Evolutionary conservation across 805 yeast genomes (phyloP), one percentile per base, ranked within the genome.

Genomic region (Yarrowia bubula): DNA sequence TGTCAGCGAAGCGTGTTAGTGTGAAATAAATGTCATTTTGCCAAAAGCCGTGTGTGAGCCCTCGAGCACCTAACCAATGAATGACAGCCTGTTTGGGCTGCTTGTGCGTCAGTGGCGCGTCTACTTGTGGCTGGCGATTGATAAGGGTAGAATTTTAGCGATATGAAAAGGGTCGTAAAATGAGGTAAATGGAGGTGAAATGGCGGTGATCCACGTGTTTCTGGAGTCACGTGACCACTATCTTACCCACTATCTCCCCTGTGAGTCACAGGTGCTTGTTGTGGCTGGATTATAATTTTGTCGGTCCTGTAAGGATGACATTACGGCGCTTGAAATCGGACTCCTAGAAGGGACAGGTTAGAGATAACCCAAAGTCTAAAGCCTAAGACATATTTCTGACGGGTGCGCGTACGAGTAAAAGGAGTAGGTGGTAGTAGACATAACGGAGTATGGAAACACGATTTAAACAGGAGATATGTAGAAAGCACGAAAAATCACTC

Each of bases 291-390:
- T 22, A 22, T 22, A 22, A 22, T 22, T 8, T 15, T 15, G 28
- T 48, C 55, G 35, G 4, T 35, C 39, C 11, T 35, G 39, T 35
- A 18, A 8, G 17, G 41, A 33, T 48, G 55, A 48, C 55, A 35
- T 37, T 37, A 37, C 43, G 58, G 43, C 58, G 58, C 58, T 51
- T 51, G 35, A 22, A 32, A 51, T 35, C 42, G 18, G 14, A 14
- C 14, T 18, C 57, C 57, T 37, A 37, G 18, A 37, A 51, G 43
- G 58, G 58, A 51, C 43, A 37, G 58, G 43, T 37, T 51, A 37
- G 58, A 51, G 58, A 51, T 51, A 51, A 51, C 58, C 38, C 33
- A 51, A 48, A 51, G 58, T 39, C 38, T 35, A 51, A 51, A 48
- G 38, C 43, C 58, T 51, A 22, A 22, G 28, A 22, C 28, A 22